These are phyloP conservation scores for Lathyrus sativus DNA, from an alignment of 306 rosid species.

Conservation along the genomic window DNA sequence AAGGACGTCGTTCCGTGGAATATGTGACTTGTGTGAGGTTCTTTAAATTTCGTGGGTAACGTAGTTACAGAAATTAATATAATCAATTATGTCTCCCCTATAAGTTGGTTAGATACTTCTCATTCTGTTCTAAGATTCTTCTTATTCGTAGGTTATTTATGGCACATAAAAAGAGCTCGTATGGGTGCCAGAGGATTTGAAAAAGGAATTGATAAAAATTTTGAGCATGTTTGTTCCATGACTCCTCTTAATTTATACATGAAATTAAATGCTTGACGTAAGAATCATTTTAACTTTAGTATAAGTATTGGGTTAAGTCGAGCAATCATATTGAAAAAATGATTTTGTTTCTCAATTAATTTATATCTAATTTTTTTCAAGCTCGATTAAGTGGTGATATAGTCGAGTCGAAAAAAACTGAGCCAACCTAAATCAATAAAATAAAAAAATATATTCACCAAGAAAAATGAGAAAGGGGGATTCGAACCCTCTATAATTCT, in stretches of 20 bases:
- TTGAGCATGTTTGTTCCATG: background rate
- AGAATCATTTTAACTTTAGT: background rate
- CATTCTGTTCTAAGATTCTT: conserved; percentile 8
- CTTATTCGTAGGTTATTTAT: background rate
- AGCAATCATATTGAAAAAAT: too few relatives aligned
- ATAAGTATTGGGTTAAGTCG: background rate
- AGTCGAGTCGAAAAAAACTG: background rate
- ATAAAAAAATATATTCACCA: background rate
- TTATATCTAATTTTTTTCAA: too few relatives aligned
- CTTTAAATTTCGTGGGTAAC: too few relatives aligned
- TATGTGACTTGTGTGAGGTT: too few relatives aligned
- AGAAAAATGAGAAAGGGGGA: background rate
- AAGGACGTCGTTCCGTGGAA: too few relatives aligned
- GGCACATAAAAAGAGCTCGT: background rate
- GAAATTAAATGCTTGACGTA: background rate
- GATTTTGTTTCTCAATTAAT: too few relatives aligned
- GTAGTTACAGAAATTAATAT: too few relatives aligned
- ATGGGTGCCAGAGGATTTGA: background rate
- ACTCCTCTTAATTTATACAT: conserved; percentile 1
- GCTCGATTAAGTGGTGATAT: too few relatives aligned
- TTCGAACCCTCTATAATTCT: background rate
- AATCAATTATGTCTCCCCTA: too few relatives aligned
- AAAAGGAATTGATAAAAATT: background rate
- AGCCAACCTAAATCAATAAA: background rate
- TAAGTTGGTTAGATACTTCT: background rate